Evolutionary conservation across 345 rosid genomes (phyloP).

Genomic region (Carallia pectinifolia): DNA sequence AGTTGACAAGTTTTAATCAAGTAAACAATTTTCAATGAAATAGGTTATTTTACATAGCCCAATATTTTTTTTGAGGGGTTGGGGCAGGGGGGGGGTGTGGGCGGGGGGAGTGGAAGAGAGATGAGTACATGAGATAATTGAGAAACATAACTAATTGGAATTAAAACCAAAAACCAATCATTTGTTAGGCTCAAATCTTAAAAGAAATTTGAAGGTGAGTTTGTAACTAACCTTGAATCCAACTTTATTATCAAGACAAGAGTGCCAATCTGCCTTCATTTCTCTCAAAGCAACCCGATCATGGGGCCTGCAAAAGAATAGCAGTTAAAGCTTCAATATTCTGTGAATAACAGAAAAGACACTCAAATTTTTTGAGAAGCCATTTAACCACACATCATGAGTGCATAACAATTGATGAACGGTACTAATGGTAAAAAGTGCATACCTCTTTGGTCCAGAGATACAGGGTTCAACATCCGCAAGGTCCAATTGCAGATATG

Average conservation of each 20-base stretch:
- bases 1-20: too few relatives aligned
- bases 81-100: too few relatives aligned
- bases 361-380: not conserved
- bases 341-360: not conserved
- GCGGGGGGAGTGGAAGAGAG: too few relatives aligned
- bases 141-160: too few relatives aligned
- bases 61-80: too few relatives aligned
- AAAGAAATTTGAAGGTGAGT: not conserved
- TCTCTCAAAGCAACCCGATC: constrained; percentile 88
- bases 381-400: constrained; percentile 11
- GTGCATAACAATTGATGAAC: not conserved
- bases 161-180: too few relatives aligned
- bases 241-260: constrained; percentile 82
- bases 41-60: too few relatives aligned
- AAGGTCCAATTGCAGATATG: constrained; percentile 74
- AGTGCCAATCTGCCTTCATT: constrained; percentile 97
- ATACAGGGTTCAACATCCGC: constrained; percentile 86
- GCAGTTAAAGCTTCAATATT: not conserved
- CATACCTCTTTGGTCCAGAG: constrained; percentile 95
- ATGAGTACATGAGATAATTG: too few relatives aligned
- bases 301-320: constrained; percentile 66
- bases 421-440: not conserved
- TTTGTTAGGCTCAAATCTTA: too few relatives aligned
- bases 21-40: too few relatives aligned
- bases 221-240: constrained; percentile 76